Evolutionary conservation across 2,329 filamentous ascomycete genomes (phyloP).

Genomic region (Arachnomyces sp.): DNA sequence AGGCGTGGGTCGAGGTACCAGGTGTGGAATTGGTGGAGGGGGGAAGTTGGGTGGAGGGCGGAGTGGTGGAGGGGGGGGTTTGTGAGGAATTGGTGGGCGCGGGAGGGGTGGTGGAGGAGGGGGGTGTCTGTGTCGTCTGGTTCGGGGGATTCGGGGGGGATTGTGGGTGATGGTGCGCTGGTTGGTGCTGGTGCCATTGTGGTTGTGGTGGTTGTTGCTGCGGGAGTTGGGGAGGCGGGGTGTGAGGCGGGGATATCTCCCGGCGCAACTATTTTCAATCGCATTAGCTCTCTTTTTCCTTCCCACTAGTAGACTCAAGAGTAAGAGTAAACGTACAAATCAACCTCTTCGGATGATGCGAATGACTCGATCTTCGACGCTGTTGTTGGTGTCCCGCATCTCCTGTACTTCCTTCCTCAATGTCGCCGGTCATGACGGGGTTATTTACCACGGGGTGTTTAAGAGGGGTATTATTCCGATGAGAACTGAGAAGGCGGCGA

Average conservation of each 20-base stretch:
- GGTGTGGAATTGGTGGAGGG: conserved; percentile 74
- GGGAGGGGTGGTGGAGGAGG: conserved; percentile 30
- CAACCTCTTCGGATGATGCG: conserved; percentile 31
- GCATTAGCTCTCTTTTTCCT: background rate
- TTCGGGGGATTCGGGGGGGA: conserved; percentile 8
- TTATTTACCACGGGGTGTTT: too few species aligned
- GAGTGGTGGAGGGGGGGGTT: conserved; percentile 36
- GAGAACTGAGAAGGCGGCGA: too few species aligned
- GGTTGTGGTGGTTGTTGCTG: conserved; percentile 4
- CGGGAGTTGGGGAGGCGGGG: conserved; percentile 6
- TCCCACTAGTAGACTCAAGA: background rate
- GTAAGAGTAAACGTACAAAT: conserved; percentile 26
- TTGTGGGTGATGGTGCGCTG: conserved; percentile 10
- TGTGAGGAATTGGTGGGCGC: conserved; percentile 36
- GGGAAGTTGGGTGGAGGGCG: conserved; percentile 41
- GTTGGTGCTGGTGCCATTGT: conserved; percentile 6
- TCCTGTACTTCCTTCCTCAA: background rate
- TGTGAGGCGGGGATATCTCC: conserved; percentile 30
- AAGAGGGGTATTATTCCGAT: background rate
- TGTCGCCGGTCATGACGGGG: too few species aligned
- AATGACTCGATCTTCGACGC: background rate
- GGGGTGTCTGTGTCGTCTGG: conserved; percentile 30
- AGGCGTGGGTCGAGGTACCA: conserved; percentile 76
- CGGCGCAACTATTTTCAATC: conserved; percentile 29
- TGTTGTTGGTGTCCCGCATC: background rate